Base-by-base conservation (phyloP, 1,284 basidiomycete species). In the Ganoderma multipileum region DNA sequence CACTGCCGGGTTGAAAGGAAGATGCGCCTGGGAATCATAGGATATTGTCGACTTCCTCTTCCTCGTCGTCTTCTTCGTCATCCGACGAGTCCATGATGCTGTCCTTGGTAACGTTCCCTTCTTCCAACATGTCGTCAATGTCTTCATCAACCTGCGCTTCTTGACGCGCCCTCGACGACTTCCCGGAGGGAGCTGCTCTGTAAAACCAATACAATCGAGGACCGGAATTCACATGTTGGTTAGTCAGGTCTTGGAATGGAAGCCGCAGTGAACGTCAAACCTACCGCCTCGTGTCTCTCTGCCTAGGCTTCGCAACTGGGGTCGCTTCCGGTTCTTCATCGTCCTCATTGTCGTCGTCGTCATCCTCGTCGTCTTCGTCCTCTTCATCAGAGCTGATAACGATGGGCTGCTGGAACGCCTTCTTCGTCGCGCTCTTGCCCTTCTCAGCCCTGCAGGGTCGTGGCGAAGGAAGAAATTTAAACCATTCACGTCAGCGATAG, bases 271-370 rank as follows among this genome's bases (percentile, higher is more conserved):
- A 28, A 38, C 12, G 8, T 23, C 44, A 38, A 26, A 50, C 70
- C 33, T 30, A 72, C 71, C 71, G 68, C 57, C 41, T 65, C 30
- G 63, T 60, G 30, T 61, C 67, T 7, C 30, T 42, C 16, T 39
- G 47, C 50, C 66, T 64, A 33, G 68, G 23, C 63, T 65, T 71
- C 58, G 79, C 77, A 30, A 77, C 73, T 3, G 81, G 80, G 1
- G 75, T 79, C 38, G 73, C 76, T 65, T 71, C 79, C 23, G 75
- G 75, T 8, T 79, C 79, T 0, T 77, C 79, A 3, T 77, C 77
- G 9, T 75, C 76, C 30, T 77, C 76, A 23, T 76, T 82, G 14
- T 83, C 83, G 0, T 84, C 84, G 42, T 80, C 71, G 11, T 77
- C 77, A 14, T 75, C 77, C 0, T 79, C 71, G 12, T 77, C 77